phyloP scores from a whole-genome alignment of 495 filamentous ascomycete genomes.

The Mycothermus thermophilus region DNA sequence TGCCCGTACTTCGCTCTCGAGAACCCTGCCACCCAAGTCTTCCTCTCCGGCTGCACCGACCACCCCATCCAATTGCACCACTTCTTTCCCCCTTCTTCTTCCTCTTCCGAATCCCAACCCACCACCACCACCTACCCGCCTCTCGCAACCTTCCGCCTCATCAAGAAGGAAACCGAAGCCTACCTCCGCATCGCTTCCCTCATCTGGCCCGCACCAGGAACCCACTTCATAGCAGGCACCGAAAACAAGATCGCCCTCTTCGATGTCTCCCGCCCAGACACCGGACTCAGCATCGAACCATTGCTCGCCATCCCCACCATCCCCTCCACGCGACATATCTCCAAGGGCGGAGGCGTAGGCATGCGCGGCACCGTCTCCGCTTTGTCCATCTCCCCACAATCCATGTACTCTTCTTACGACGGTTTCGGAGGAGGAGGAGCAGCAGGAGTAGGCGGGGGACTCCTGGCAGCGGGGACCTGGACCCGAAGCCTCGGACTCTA shows the following conservation, averaged over 20 bases:
- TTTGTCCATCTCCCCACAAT: slow-evolving; percentile 32
- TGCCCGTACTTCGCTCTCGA: slow-evolving; percentile 61
- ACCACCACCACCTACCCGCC: slow-evolving; percentile 9
- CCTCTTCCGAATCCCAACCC: slow-evolving; percentile 6
- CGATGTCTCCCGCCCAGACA: slow-evolving; percentile 54
- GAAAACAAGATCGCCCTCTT: slow-evolving; percentile 63
- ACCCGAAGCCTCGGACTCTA: slow-evolving; percentile 66
- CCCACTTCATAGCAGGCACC: slow-evolving; percentile 57
- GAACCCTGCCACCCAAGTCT: slow-evolving; percentile 49
- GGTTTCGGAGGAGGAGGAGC: slow-evolving; percentile 4
- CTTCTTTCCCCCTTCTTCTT: slow-evolving; percentile 12
- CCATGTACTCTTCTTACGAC: slow-evolving; percentile 6
- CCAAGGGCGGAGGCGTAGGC: slow-evolving; percentile 55
- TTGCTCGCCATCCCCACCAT: slow-evolving; percentile 53
- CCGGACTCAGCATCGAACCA: slow-evolving; percentile 34
- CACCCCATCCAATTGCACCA: slow-evolving; percentile 62
- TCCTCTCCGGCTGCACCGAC: slow-evolving; percentile 52
- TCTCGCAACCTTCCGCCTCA: slow-evolving; percentile 53
- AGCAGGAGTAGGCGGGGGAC: slow-evolving; percentile 8
- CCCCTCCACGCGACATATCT: slow-evolving; percentile 55
- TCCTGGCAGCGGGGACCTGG: slow-evolving; percentile 76
- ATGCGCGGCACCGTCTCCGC: slow-evolving; percentile 76
- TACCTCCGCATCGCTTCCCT: slow-evolving; percentile 67
- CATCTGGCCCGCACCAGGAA: slow-evolving; percentile 47
- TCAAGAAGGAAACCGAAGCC: slow-evolving; percentile 61